phyloP scores from a whole-genome alignment of 768 basidiomycete genomes.

The Pleurotus tuoliensis region DNA sequence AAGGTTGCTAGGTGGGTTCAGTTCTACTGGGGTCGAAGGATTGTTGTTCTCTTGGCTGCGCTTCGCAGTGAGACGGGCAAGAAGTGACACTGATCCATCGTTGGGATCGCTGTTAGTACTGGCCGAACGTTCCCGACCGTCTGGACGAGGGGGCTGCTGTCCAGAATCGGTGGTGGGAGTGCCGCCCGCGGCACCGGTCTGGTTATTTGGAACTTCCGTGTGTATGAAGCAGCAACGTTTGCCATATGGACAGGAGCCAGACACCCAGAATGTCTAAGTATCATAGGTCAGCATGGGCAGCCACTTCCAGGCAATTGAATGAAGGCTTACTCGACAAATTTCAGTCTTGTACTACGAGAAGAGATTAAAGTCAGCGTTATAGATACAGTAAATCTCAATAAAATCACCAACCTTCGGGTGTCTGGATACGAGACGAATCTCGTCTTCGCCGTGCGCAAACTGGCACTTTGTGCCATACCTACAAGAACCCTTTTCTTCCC shows the following conservation, averaged over 20 bases:
- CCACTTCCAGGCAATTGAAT: conserved; percentile 1
- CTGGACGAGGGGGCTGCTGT: conserved; percentile 48
- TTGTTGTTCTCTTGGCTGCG: conserved; percentile 48
- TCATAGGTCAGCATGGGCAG: conserved; percentile 10
- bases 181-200: conserved; percentile 44
- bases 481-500: conserved; percentile 88
- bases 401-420: conserved; percentile 73
- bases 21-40: conserved; percentile 53
- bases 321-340: conserved; percentile 72
- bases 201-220: conserved; percentile 74
- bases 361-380: not conserved
- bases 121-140: conserved; percentile 61
- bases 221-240: conserved; percentile 94
- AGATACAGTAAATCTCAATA: not conserved
- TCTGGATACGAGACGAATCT: conserved; percentile 76
- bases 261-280: conserved; percentile 85
- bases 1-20: conserved; percentile 39
- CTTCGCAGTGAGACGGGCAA: conserved; percentile 73
- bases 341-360: conserved; percentile 81
- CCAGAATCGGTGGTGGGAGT: conserved; percentile 36
- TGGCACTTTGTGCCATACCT: conserved; percentile 88
- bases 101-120: conserved; percentile 82
- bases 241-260: conserved; percentile 89
- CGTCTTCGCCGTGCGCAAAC: conserved; percentile 90
- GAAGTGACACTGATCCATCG: conserved; percentile 63